Base-by-base conservation (phyloP, 1,139 yeast species). In the Suhomyces taliae region DNA sequence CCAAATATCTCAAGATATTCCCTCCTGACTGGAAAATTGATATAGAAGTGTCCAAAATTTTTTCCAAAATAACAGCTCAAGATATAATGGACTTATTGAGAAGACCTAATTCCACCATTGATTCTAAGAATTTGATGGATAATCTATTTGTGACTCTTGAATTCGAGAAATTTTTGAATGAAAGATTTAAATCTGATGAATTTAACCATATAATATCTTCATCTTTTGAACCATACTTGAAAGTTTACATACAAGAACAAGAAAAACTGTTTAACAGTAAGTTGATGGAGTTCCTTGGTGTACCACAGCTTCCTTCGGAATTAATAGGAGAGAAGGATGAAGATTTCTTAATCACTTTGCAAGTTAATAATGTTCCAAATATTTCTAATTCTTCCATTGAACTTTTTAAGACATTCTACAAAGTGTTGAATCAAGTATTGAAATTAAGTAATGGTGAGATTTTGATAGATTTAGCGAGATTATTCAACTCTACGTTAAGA, bases 191-290 rank as follows among this genome's bases (percentile, higher is more conserved):
- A 12, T 64, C 72, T 2, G 57, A 65, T 37, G 68, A 62, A 9
- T 74, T 79, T 55, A 74, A 76, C 37, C 78, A 78, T 42, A 70
- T 78, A 38, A 82, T 91, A 10, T 87, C 95, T 27, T 72, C 74
- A 27, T 87, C 86, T 15, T 91, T 90, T 64, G 96, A 89, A 61
- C 97, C 97, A 2, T 89, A 87, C 59, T 71, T 93, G 46, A 79
- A 79, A 37, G 68, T 89, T 8, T 95, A 98, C 97, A 83, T 93
- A n/a, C 83, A 82, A 31, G 87, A 89, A 59, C 98, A 93, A 65
- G 91, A 88, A 53, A 73, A 76, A 32, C 64, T 74, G 27, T 72
- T 93, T 53, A 78, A 79, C 40, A 69, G 76, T 9, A 89, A 87
- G 58, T 71, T 91, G 48, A 61, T 79, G 40, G 85, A 82, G 45